Evolutionary conservation across 768 basidiomycete species (phyloP).

Genomic region (Vararia minispora): DNA sequence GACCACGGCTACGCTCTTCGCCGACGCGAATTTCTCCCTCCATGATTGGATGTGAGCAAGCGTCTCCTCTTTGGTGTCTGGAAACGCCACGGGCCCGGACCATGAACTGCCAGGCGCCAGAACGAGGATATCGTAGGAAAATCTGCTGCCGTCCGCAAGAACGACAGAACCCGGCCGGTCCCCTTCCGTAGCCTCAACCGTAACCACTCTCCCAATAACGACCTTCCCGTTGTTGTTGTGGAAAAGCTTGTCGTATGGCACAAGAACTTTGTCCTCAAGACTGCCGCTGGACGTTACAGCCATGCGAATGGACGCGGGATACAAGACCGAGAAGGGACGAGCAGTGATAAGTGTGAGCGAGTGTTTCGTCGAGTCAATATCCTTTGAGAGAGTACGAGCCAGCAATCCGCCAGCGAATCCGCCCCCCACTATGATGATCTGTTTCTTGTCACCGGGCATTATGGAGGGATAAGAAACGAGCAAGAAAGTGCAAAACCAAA

Average conservation of each 20-base stretch:
- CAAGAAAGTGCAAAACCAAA: no score
- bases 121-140: constrained; percentile 46
- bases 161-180: constrained; percentile 19
- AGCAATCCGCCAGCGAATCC: constrained; percentile 14
- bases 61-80: constrained; percentile 20
- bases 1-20: constrained; percentile 14
- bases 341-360: constrained; percentile 14
- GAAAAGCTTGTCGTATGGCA: constrained; percentile 43
- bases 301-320: constrained; percentile 14
- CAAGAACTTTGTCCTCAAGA: constrained; percentile 14
- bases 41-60: constrained; percentile 15
- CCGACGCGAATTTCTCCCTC: constrained; percentile 12
- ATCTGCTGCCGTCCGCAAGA: constrained; percentile 35
- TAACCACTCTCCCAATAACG: constrained; percentile 23
- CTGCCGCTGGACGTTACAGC: constrained; percentile 13
- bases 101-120: constrained; percentile 49
- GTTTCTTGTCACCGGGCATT: no score
- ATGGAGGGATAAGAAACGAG: no score
- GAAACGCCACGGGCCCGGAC: constrained; percentile 37
- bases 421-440: constrained; percentile 21
- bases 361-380: constrained; percentile 9
- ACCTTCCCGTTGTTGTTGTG: constrained; percentile 31
- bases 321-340: constrained; percentile 11
- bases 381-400: constrained; percentile 10
- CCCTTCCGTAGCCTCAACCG: constrained; percentile 26